phyloP scores from a whole-genome alignment of 108 stramenopile genomes.

The Cyclotella cryptica region DNA sequence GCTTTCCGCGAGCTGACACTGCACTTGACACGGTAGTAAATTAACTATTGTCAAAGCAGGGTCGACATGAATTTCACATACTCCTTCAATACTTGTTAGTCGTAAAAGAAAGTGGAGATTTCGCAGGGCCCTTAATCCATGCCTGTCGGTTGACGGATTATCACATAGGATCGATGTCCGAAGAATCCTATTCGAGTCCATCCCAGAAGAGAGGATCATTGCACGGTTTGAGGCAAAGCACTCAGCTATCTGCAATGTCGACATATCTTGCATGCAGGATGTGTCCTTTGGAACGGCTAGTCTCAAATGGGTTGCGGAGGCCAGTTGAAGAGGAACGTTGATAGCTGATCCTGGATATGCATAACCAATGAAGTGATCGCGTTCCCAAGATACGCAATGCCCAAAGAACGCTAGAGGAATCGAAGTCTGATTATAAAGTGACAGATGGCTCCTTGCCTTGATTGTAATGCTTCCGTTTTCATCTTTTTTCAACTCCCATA shows the following conservation, averaged over 20 bases:
- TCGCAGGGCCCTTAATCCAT: conserved; percentile 56
- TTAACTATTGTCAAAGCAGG: conserved; percentile 72
- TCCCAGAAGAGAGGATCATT: conserved; percentile 78
- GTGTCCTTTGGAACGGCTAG: conserved; percentile 54
- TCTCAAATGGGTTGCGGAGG: conserved; percentile 65
- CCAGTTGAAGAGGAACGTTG: conserved; percentile 63
- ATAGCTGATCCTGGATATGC: conserved; percentile 47
- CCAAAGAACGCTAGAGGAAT: conserved; percentile 61
- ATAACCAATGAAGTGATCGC: conserved; percentile 56
- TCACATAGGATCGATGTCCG: conserved; percentile 60
- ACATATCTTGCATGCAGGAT: not conserved
- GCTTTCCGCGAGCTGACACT: conserved; percentile 75
- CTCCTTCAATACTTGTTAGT: conserved; percentile 54
- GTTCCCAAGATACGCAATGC: conserved; percentile 63
- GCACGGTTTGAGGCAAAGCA: conserved; percentile 49
- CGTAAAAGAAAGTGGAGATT: conserved; percentile 66
- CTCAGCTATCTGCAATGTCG: conserved; percentile 36
- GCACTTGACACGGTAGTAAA: conserved; percentile 78
- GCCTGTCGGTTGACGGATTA: not conserved
- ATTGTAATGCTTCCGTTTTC: conserved; percentile 60
- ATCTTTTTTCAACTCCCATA: conserved; percentile 63
- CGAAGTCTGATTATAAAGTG: conserved; percentile 61
- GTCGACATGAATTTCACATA: conserved; percentile 60
- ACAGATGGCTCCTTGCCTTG: conserved; percentile 63
- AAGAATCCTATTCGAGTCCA: conserved; percentile 55